Evolutionary conservation across 305 asterid genomes (phyloP), one percentile per base, ranked within the genome.

Genomic region (Fraxinus ornus): DNA sequence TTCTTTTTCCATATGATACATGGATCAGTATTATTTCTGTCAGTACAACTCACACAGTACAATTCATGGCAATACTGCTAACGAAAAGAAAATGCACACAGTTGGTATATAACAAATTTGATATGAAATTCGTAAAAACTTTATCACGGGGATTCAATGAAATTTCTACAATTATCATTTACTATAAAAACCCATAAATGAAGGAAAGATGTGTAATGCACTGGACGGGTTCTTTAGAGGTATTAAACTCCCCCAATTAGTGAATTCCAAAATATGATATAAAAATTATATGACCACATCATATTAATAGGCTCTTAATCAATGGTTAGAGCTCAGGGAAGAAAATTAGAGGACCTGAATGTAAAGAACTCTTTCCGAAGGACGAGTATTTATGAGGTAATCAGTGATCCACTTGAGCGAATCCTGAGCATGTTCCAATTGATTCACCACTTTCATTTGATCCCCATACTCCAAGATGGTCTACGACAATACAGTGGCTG

Each of bases 401-500:
- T 96, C 98, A 0, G 97, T 94, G 78, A 96, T 96, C 99, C 99
- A 96, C 80, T 82, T 91, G 41, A 96, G 97, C 0, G 97, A 93
- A 78, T 85, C 94, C 77, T 86, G 90, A 79, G 97, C 96, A 12
- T 95, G 89, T 55, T 91, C 92, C 83, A 94, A 83, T 66, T 94
- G 97, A 86, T 88, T 77, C 19, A 87, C 92, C 68, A 78, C 94
- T 80, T 89, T 87, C 99, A 94, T 91, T 85, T 93, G 99, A 84
- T 96, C 95, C 5, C 99, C 99, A 80, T 94, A 96, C 90, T 96
- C 99, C 19, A 96, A 95, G 68, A 96, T 93, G 19, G 95, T 77
- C 99, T 98, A 96, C 15, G 99, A 94, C 82, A 94, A 64, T 39
- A 96, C 95, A 0, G 98, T 92, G 71, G 99, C 98, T 1, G 98